Evolutionary conservation across 306 rosid genomes (phyloP), one percentile per base, ranked within the genome.

Genomic region (Myrica gale): DNA sequence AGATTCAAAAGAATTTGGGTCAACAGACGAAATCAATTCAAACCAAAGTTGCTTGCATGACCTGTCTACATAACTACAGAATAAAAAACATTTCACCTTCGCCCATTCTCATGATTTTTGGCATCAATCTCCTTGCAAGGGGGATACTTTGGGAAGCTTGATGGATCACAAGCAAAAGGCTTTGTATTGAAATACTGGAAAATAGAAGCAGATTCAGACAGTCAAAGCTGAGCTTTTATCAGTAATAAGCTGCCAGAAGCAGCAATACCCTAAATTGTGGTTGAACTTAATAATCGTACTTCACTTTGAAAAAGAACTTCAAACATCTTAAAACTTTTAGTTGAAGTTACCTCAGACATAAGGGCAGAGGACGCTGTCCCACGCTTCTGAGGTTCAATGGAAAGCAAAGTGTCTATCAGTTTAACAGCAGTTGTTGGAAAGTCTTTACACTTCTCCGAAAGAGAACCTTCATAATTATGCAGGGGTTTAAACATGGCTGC

Each of bases 91-190:
- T 9, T 43, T 68, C 77, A 96, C 99, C 90, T 86, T 54, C 82
- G 78, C n/a, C 78, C 76, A 7, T 90, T 96, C 26, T 92, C 96
- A 5, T 82, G 86, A 61, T 0, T 53, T 77, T 92, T 96, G 46
- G 96, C 98, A 87, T 96, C 99, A 78, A 96, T 89, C 87, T 96
- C 99, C 82, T 96, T 96, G 85, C 89, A 88, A 16, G 99, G 98
- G 74, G 96, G 79, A 85, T 96, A 96, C 79, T 86, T 96, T 17
- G 99, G 99, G 65, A 96, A 74, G 76, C 60, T 86, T 78, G 98
- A 85, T 9, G 99, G 97, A 53, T 77, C 97, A 63, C 99, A 96
- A 17, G 98, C 91, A 68, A 79, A 84, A 23, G 99, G 99, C 84
- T 71, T 74, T 72, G 88, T 84, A 84, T 55, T 89, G 88, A 96